Evolutionary conservation across 192 early-diverging fungal species (phyloP).

Genomic region (Rhizophagus clarus): DNA sequence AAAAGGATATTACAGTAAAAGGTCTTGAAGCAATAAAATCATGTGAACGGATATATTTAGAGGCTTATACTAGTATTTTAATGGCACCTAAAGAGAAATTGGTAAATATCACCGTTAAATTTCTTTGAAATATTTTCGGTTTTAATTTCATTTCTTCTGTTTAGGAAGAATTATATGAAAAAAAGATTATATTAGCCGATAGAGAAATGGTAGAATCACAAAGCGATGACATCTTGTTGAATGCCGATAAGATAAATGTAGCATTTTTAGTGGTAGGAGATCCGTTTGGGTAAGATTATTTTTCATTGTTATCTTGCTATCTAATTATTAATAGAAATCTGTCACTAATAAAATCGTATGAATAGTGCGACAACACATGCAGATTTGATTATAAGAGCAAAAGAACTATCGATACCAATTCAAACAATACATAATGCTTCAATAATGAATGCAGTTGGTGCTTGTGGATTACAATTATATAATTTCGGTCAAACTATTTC

Average conservation of each 20-base stretch:
- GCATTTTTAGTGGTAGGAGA: conserved; percentile 98
- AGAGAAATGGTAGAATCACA: conserved; percentile 97
- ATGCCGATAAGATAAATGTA: conserved; percentile 88
- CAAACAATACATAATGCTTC: conserved; percentile 97
- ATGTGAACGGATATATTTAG: conserved; percentile 89
- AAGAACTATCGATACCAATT: conserved; percentile 83
- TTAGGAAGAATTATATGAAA: conserved; percentile 88
- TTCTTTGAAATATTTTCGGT: not conserved
- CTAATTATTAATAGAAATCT: not conserved
- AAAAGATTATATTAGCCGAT: conserved; percentile 85
- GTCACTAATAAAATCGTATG: not conserved
- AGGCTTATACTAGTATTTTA: conserved; percentile 95
- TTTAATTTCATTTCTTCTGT: not conserved
- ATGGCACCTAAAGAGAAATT: conserved; percentile 80
- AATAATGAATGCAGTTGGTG: conserved; percentile 98
- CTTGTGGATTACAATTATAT: conserved; percentile 95
- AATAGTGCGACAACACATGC: conserved; percentile 93
- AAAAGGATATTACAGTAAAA: conserved; percentile 96
- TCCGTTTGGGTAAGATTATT: conserved; percentile 73
- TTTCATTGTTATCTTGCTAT: not conserved
- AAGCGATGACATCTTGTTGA: conserved; percentile 83
- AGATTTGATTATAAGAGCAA: conserved; percentile 92
- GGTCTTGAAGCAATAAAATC: conserved; percentile 90
- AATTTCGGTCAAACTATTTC: conserved; percentile 99
- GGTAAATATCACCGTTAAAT: conserved; percentile 42